phyloP scores from a whole-genome alignment of 805 yeast genomes.

The Danielozyma ontarioensis region DNA sequence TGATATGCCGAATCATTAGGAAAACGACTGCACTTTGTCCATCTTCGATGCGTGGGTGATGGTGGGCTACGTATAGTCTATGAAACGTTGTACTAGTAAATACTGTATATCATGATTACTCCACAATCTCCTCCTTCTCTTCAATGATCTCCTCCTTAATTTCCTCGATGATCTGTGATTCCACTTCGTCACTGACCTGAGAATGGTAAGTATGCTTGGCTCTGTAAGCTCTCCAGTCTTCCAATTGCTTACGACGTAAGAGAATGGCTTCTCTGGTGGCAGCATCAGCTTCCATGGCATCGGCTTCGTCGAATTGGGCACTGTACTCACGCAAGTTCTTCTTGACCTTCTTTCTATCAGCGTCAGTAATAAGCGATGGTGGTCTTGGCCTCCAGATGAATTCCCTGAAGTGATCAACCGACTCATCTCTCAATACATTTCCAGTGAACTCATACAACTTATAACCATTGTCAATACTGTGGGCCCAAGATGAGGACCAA shows the following conservation, averaged over 20 bases:
- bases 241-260: conserved; percentile 72
- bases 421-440: conserved; percentile 65
- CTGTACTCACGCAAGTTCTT: conserved; percentile 85
- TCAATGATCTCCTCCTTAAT: conserved; percentile 69
- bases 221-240: conserved; percentile 86
- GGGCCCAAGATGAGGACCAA: conserved; percentile 84
- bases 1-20: background rate
- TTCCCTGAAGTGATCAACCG: conserved; percentile 77
- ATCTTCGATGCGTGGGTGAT: no score
- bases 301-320: conserved; percentile 90
- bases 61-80: no score
- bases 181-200: conserved; percentile 43
- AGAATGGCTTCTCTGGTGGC: conserved; percentile 86
- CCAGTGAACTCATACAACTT: conserved; percentile 85
- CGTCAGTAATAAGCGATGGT: conserved; percentile 62
- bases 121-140: conserved; percentile 67
- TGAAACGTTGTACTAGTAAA: no score
- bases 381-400: conserved; percentile 99
- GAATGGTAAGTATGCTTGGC: conserved; percentile 25
- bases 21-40: no score
- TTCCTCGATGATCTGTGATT: conserved; percentile 62
- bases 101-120: no score
- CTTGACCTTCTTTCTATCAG: conserved; percentile 83
- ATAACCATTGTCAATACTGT: conserved; percentile 85
- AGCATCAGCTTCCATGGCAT: conserved; percentile 92